A percentile compares a stretch with the other conserved stretches of the same genome.
phyloP scores from a whole-genome alignment of 495 filamentous ascomycete genomes.

The Xylaria castorea region DNA sequence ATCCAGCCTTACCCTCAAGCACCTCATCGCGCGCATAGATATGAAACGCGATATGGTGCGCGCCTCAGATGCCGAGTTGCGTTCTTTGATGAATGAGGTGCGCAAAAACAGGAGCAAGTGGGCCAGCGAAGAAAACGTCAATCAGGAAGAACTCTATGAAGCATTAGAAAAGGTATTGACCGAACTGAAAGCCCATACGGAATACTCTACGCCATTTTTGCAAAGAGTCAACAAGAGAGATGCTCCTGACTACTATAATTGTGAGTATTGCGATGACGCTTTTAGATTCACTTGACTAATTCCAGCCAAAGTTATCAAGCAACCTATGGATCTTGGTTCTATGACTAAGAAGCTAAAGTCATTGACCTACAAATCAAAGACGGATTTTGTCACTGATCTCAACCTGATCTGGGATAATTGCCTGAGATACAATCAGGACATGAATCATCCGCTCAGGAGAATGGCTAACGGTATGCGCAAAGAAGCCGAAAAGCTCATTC shows the following conservation, averaged over 20 bases:
- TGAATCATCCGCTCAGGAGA: constrained; percentile 84
- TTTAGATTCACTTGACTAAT: constrained; percentile 35
- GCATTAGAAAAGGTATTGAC: constrained; percentile 93
- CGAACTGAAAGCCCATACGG: constrained; percentile 94
- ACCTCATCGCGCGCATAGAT: constrained; percentile 95
- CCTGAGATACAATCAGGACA: constrained; percentile 91
- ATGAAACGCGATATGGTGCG: constrained; percentile 83
- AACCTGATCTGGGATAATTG: constrained; percentile 98
- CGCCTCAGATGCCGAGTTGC: constrained; percentile 90
- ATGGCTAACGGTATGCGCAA: constrained; percentile 96
- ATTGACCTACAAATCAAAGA: constrained; percentile 87
- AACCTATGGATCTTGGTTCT: constrained; percentile 95
- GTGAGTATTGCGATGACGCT: constrained; percentile 55
- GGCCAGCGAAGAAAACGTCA: constrained; percentile 96
- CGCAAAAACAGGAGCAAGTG: constrained; percentile 98
- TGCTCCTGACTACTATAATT: constrained; percentile 90
- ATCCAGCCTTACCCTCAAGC: constrained; percentile 95
- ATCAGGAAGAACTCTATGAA: constrained; percentile 98
- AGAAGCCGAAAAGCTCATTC: constrained; percentile 93
- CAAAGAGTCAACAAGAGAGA: constrained; percentile 94
- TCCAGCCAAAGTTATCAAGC: constrained; percentile 77
- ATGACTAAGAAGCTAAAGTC: constrained; percentile 98
- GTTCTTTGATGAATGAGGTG: constrained; percentile 93
- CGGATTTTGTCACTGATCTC: constrained; percentile 91
- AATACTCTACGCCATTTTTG: constrained; percentile 92